These are phyloP conservation scores for Coemansia sp. DNA, from an alignment of 192 early-diverging fungal genomes.

Conservation along the genomic window DNA sequence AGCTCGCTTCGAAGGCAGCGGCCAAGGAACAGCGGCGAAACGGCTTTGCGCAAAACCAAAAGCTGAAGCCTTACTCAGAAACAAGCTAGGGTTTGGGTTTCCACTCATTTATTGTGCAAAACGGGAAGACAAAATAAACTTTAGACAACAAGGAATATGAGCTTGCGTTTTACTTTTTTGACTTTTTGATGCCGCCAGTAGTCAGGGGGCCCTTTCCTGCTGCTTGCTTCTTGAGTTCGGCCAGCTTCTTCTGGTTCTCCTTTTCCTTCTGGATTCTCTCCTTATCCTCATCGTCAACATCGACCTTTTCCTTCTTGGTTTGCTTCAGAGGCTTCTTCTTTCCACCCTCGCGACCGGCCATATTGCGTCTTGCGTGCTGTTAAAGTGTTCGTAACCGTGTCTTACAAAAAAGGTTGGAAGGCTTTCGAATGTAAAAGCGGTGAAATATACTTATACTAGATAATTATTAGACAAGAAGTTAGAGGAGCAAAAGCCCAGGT, in stretches of 20 bases:
- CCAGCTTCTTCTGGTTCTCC: slow-evolving; percentile 77
- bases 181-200: slow-evolving; percentile 77
- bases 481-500: neutral
- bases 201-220: slow-evolving; percentile 62
- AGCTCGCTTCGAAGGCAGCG: slow-evolving; percentile 13
- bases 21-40: slow-evolving; percentile 36
- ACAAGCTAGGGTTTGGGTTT: neutral
- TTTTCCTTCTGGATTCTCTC: slow-evolving; percentile 80
- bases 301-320: slow-evolving; percentile 69
- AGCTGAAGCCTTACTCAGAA: neutral
- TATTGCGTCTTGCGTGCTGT: slow-evolving; percentile 1
- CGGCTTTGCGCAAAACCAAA: slow-evolving; percentile 13
- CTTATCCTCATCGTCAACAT: slow-evolving; percentile 74
- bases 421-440: neutral
- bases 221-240: slow-evolving; percentile 73
- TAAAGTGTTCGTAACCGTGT: neutral
- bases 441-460: neutral
- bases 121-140: neutral
- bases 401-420: neutral
- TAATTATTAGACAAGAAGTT: neutral
- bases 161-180: slow-evolving; percentile 60
- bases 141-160: neutral
- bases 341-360: slow-evolving; percentile 63
- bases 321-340: slow-evolving; percentile 90
- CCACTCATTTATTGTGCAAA: slow-evolving; percentile 3